phyloP scores from a whole-genome alignment of 306 rosid species.

The Vigna unguiculata region DNA sequence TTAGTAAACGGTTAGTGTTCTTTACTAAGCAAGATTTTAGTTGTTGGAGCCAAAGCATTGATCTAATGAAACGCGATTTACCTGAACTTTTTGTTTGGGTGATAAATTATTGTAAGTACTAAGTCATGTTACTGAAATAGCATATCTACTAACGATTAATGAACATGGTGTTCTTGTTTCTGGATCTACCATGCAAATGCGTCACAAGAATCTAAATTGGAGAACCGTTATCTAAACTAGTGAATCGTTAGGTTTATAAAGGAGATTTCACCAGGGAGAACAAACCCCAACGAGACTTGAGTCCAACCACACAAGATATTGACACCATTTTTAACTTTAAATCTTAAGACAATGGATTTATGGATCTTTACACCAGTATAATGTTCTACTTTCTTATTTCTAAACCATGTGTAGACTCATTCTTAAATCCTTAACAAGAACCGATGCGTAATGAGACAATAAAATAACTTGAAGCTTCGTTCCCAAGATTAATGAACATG shows the following conservation, averaged over 20 bases:
- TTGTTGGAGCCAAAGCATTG: slow-evolving; percentile 15
- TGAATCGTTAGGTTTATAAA: no score
- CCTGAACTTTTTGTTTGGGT: neutral
- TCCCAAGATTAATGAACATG: neutral
- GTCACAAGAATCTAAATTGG: neutral
- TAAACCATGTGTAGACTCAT: no score
- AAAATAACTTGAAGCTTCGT: neutral
- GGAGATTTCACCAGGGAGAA: no score
- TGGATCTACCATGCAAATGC: neutral
- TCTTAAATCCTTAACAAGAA: no score
- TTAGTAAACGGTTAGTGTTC: neutral
- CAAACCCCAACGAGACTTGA: no score
- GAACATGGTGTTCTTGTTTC: neutral
- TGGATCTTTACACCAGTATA: no score
- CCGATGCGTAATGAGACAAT: neutral
- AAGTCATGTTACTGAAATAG: neutral
- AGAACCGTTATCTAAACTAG: no score
- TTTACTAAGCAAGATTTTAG: slow-evolving; percentile 1
- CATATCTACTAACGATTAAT: neutral
- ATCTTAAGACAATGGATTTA: no score
- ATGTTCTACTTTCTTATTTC: no score
- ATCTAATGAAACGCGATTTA: slow-evolving; percentile 1
- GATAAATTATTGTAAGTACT: neutral
- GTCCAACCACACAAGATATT: no score
- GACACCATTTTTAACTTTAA: no score